Percentiles rank a stretch among this genome's conserved stretches.
These are phyloP conservation scores for Massospora cicadina DNA, from an alignment of 371 early-diverging fungal species.

Conservation along the genomic window DNA sequence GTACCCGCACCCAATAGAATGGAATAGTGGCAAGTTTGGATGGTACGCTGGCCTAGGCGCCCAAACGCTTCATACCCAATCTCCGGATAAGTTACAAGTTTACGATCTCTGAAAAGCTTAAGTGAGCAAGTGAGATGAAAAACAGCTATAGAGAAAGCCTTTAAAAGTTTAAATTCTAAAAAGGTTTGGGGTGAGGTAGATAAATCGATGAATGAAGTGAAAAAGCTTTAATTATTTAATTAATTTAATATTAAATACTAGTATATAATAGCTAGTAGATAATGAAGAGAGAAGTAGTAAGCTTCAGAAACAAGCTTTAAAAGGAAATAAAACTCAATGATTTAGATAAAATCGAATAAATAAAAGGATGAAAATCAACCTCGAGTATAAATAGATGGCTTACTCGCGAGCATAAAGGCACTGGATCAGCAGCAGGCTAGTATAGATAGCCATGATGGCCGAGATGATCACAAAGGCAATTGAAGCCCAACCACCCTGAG, in stretches of 20 bases:
- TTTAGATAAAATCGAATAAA: too few species aligned
- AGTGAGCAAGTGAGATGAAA: too few species aligned
- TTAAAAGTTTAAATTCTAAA: too few species aligned
- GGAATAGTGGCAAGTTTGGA: constrained; percentile 3
- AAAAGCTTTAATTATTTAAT: too few species aligned
- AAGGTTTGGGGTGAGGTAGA: too few species aligned
- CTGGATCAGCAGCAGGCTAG: neutral
- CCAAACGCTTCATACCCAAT: constrained; percentile 3
- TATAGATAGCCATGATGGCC: neutral
- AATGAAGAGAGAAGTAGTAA: too few species aligned
- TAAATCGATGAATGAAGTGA: too few species aligned
- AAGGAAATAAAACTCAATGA: too few species aligned
- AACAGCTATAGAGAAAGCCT: too few species aligned
- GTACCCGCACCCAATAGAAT: neutral
- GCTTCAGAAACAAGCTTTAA: too few species aligned
- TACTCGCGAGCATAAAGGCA: neutral
- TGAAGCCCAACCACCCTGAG: constrained; percentile 4
- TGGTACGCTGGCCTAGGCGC: neutral
- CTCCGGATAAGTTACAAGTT: neutral
- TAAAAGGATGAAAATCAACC: neutral
- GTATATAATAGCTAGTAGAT: too few species aligned
- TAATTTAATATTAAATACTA: too few species aligned
- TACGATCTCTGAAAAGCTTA: neutral
- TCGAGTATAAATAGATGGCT: neutral
- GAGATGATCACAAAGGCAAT: neutral